Evolutionary conservation across 169 alveolate species (phyloP).

Genomic region (Cystoisospora suis): DNA sequence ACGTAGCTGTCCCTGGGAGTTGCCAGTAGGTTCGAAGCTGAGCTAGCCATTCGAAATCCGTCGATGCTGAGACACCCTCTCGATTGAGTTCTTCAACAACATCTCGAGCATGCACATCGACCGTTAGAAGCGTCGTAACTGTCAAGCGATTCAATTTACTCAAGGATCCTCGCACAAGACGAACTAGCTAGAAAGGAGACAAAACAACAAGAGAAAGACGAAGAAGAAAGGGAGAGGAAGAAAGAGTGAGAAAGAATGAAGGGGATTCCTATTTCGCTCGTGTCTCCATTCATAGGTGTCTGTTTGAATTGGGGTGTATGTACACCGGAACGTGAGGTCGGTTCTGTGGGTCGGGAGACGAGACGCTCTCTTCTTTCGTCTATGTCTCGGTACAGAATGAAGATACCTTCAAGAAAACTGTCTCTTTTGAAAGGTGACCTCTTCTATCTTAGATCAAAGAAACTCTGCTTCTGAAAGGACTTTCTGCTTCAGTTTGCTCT

Average conservation of each 20-base stretch:
- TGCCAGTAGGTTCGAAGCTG: slow-evolving; percentile 87
- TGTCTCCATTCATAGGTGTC: too few species aligned
- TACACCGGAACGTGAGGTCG: too few species aligned
- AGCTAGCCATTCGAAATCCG: slow-evolving; percentile 90
- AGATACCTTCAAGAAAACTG: too few species aligned
- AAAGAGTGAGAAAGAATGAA: not conserved
- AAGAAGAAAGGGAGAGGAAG: not conserved
- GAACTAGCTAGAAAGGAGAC: slow-evolving; percentile 68
- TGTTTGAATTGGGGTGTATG: too few species aligned
- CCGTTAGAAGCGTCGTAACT: slow-evolving; percentile 80
- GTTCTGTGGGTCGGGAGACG: too few species aligned
- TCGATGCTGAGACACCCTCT: slow-evolving; percentile 62
- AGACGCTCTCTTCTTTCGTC: too few species aligned
- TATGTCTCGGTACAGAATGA: too few species aligned
- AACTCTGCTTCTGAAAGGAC: too few species aligned
- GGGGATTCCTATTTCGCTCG: too few species aligned
- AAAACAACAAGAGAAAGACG: not conserved
- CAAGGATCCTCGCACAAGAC: slow-evolving; percentile 79
- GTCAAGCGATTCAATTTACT: slow-evolving; percentile 72
- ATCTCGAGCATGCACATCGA: slow-evolving; percentile 86
- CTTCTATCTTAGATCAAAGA: too few species aligned
- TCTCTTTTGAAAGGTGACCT: too few species aligned
- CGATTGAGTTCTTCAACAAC: slow-evolving; percentile 74
- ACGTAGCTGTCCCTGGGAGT: slow-evolving; percentile 43
- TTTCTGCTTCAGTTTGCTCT: too few species aligned